Evolutionary conservation across 2,329 filamentous ascomycete genomes (phyloP).

Genomic region (Diaporthe sp.): DNA sequence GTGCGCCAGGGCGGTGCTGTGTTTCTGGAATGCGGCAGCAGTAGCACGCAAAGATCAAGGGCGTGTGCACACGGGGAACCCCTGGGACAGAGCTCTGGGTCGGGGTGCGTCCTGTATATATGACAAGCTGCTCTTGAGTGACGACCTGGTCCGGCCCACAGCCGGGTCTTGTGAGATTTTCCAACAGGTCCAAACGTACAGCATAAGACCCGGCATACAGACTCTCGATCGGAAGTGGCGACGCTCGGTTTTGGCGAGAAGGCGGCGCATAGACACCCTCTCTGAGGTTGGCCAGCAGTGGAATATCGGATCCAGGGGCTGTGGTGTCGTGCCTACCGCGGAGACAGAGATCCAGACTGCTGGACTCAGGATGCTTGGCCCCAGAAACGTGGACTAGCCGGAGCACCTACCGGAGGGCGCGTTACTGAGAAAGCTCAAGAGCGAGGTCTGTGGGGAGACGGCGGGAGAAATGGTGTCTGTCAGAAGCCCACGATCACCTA

Average conservation of each 20-base stretch:
- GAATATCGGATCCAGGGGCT: slow-evolving; percentile 4
- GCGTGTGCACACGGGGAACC: neutral
- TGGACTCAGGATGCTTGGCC: slow-evolving; percentile 11
- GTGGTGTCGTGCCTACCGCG: slow-evolving; percentile 16
- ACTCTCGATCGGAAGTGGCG: slow-evolving; percentile 26
- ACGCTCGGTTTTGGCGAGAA: slow-evolving; percentile 8
- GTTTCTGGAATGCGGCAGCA: neutral
- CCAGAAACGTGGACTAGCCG: slow-evolving; percentile 30
- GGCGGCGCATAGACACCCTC: neutral
- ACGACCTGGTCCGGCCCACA: neutral
- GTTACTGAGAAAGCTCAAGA: slow-evolving; percentile 33
- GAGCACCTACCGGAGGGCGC: slow-evolving; percentile 32
- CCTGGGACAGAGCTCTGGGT: neutral
- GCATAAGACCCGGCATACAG: slow-evolving; percentile 9
- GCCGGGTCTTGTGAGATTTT: neutral
- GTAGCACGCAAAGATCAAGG: neutral
- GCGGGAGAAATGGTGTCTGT: slow-evolving; percentile 16
- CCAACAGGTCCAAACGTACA: slow-evolving; percentile 34
- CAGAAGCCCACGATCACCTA: slow-evolving; percentile 24
- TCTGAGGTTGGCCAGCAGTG: slow-evolving; percentile 10
- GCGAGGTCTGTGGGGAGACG: slow-evolving; percentile 37
- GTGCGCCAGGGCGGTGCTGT: neutral
- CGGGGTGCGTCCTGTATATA: slow-evolving; percentile 18
- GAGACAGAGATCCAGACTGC: slow-evolving; percentile 20
- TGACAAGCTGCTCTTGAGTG: slow-evolving; percentile 3